A percentile compares a stretch with the other conserved stretches of the same genome.
Evolutionary conservation across 2,329 filamentous ascomycete genomes (phyloP).

Genomic region (Clonostachys solani): DNA sequence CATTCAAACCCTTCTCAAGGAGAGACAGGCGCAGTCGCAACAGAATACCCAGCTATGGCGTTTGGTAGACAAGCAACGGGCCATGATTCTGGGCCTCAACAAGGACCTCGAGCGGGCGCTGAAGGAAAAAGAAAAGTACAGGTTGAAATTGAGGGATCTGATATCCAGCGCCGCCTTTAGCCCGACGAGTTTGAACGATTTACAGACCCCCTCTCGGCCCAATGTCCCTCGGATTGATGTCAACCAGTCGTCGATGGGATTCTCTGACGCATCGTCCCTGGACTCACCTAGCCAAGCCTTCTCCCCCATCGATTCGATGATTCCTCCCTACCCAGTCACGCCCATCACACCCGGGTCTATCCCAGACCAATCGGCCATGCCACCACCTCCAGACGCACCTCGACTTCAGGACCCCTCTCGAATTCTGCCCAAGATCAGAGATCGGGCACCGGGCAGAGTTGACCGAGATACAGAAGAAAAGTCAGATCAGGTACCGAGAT

Average conservation of each 20-base stretch:
- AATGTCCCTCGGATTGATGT: constrained; percentile 9
- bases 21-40: constrained; percentile 82
- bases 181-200: not conserved
- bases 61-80: constrained; percentile 90
- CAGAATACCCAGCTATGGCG: constrained; percentile 95
- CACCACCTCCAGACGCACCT: not conserved
- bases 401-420: constrained; percentile 39
- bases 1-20: constrained; percentile 82
- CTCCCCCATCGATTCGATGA: constrained; percentile 54
- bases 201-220: not conserved
- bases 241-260: not conserved
- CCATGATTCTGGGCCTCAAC: constrained; percentile 90
- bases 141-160: constrained; percentile 80
- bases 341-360: constrained; percentile 31
- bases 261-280: constrained; percentile 41
- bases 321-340: constrained; percentile 63
- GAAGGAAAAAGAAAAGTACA: constrained; percentile 93
- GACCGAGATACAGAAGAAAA: constrained; percentile 51
- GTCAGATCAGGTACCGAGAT: constrained; percentile 37
- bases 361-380: constrained; percentile 33
- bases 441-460: constrained; percentile 53
- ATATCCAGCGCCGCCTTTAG: constrained; percentile 18
- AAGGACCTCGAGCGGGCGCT: constrained; percentile 87
- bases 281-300: constrained; percentile 46
- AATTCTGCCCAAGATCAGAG: constrained; percentile 55